Conservation (phyloP, 2,329 filamentous ascomycete genomes). For the Penicillium sp. region DNA sequence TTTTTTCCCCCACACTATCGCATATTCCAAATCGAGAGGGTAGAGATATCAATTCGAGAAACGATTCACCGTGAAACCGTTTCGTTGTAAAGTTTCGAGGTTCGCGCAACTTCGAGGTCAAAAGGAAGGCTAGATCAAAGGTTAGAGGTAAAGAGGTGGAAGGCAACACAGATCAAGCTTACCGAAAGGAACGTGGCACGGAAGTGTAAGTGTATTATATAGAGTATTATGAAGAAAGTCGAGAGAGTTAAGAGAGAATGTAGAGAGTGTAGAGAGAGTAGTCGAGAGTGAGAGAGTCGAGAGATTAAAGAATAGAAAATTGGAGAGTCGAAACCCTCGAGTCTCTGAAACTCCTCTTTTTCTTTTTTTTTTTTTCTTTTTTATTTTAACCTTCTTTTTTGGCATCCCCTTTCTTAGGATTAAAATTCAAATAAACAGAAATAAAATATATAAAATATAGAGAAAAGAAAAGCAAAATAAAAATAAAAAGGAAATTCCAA, state of each 20-base stretch:
- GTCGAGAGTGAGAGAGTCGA: not conserved
- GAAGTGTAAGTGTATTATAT: not conserved
- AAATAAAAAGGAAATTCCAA: not conserved
- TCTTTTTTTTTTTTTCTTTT: not conserved
- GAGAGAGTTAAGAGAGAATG: not conserved
- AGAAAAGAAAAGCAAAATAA: not conserved
- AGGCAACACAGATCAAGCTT: not conserved
- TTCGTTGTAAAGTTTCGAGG: not conserved
- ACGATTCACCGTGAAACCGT: not conserved
- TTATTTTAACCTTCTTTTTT: constrained; percentile 5
- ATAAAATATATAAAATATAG: not conserved
- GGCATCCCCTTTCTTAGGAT: not conserved
- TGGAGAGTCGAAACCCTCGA: constrained; percentile 10
- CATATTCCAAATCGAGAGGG: constrained; percentile 21
- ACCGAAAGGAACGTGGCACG: not conserved
- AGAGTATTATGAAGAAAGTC: not conserved
- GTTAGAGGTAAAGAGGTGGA: not conserved
- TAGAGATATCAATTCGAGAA: not conserved
- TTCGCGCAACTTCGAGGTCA: not conserved
- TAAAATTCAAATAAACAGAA: not conserved
- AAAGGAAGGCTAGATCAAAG: not conserved
- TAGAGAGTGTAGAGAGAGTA: not conserved
- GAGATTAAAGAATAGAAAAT: constrained; percentile 7
- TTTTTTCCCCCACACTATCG: constrained; percentile 20
- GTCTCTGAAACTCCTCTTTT: constrained; percentile 4